These are phyloP conservation scores for Peronospora belbahrii DNA, from an alignment of 352 stramenopile species.

Conservation along the genomic window DNA sequence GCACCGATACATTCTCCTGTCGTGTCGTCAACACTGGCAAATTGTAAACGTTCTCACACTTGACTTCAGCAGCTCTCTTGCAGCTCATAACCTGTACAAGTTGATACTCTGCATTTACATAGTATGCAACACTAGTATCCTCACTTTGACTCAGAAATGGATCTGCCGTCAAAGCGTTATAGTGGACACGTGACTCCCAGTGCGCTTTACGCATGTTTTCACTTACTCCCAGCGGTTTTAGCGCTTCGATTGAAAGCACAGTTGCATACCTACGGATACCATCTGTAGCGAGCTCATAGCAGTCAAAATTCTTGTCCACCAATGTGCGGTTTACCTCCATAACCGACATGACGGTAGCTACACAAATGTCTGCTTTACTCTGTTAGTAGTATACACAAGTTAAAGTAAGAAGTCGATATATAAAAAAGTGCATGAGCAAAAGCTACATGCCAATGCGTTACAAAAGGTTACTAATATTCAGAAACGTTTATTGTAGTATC, in stretches of 20 bases:
- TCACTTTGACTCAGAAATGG: conserved; percentile 42
- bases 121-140: conserved; percentile 46
- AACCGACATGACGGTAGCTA: neutral
- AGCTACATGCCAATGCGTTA: no score
- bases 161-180: conserved; percentile 55
- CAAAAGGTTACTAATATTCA: no score
- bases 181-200: conserved; percentile 59
- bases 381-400: neutral
- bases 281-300: conserved; percentile 50
- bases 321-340: conserved; percentile 57
- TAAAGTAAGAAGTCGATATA: no score
- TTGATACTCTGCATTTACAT: conserved; percentile 49
- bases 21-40: conserved; percentile 32
- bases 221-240: conserved; percentile 37
- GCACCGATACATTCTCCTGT: conserved; percentile 54
- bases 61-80: conserved; percentile 10
- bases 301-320: conserved; percentile 74
- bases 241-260: conserved; percentile 22
- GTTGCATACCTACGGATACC: conserved; percentile 24
- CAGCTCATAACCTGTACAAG: conserved; percentile 47
- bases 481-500: no score
- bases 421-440: no score
- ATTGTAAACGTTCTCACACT: conserved; percentile 31
- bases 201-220: conserved; percentile 59
- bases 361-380: neutral